These are phyloP conservation scores for Vigna angularis DNA, from an alignment of 306 rosid species.

Conservation along the genomic window DNA sequence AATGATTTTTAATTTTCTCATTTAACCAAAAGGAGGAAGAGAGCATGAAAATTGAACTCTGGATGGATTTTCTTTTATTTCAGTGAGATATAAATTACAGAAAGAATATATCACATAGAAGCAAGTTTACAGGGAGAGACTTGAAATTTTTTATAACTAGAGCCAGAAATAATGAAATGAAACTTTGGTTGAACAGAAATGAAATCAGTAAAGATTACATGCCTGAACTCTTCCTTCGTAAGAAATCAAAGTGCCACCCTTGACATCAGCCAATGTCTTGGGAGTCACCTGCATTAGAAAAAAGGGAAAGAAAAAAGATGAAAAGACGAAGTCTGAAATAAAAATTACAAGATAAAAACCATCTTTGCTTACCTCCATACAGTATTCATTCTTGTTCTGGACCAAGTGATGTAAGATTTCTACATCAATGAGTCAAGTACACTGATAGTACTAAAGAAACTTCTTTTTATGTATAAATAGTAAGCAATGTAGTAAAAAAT, in stretches of 20 bases:
- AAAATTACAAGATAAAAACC: conserved; percentile 7
- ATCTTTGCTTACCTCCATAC: conserved; percentile 81
- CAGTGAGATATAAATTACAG: not conserved
- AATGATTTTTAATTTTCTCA: conserved; percentile 1
- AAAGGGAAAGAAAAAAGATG: conserved; percentile 6
- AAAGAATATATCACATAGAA: conserved; percentile 23
- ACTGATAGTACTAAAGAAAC: conserved; percentile 42
- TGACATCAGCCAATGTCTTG: conserved; percentile 97
- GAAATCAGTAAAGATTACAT: conserved; percentile 36
- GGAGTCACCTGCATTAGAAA: conserved; percentile 43
- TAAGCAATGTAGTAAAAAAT: conserved; percentile 7
- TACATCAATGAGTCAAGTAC: conserved; percentile 70
- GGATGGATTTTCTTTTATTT: not conserved
- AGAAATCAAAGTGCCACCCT: conserved; percentile 98
- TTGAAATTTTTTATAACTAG: conserved; percentile 2
- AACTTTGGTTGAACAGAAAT: conserved; percentile 20
- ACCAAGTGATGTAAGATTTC: conserved; percentile 59
- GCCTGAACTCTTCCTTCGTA: conserved; percentile 75
- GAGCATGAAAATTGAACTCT: conserved; percentile 1
- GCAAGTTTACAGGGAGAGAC: conserved; percentile 26
- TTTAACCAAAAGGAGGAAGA: conserved; percentile 26
- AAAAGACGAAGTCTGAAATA: conserved; percentile 31
- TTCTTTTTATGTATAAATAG: conserved; percentile 33
- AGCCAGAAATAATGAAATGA: conserved; percentile 26
- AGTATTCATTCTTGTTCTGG: conserved; percentile 85